phyloP scores from a whole-genome alignment of 2,329 filamentous ascomycete species.

The Botrytis galanthina region DNA sequence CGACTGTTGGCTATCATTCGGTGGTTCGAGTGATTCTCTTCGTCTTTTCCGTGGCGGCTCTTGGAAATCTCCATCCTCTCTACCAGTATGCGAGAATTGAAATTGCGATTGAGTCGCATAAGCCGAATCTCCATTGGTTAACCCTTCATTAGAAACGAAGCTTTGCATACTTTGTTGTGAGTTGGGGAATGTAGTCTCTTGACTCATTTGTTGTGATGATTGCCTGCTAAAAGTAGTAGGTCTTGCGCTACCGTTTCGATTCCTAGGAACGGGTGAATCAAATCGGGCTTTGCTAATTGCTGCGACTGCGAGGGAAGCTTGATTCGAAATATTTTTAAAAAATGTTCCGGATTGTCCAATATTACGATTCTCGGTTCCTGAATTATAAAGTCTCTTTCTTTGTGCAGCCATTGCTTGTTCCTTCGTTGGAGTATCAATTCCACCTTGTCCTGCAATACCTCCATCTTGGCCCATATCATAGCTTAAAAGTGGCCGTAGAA shows the following conservation, averaged over 20 bases:
- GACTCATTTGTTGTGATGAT: conserved; percentile 65
- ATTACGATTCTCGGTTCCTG: conserved; percentile 64
- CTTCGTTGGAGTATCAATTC: conserved; percentile 93
- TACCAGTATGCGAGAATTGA: conserved; percentile 40
- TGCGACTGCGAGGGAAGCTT: conserved; percentile 87
- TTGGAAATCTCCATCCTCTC: conserved; percentile 50
- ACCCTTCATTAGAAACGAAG: conserved; percentile 71
- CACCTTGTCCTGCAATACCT: conserved; percentile 66
- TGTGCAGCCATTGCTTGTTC: conserved; percentile 97
- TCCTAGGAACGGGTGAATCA: conserved; percentile 76
- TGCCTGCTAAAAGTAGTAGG: conserved; percentile 70
- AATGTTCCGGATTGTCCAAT: conserved; percentile 78
- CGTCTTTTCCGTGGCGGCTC: conserved; percentile 83
- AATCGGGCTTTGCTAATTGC: conserved; percentile 96
- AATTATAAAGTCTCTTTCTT: conserved; percentile 87
- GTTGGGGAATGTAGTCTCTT: conserved; percentile 66
- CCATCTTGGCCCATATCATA: conserved; percentile 80
- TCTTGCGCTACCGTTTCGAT: conserved; percentile 56
- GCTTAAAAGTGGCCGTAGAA: conserved; percentile 70
- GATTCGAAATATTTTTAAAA: conserved; percentile 94
- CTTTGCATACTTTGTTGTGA: conserved; percentile 81
- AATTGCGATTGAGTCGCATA: conserved; percentile 57
- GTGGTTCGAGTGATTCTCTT: conserved; percentile 50
- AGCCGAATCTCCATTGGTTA: conserved; percentile 63
- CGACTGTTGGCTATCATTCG: conserved; percentile 44